Evolutionary conservation across 2,329 filamentous ascomycete species (phyloP), one percentile per base, ranked within the genome.

Genomic region (Madurella fahalii): DNA sequence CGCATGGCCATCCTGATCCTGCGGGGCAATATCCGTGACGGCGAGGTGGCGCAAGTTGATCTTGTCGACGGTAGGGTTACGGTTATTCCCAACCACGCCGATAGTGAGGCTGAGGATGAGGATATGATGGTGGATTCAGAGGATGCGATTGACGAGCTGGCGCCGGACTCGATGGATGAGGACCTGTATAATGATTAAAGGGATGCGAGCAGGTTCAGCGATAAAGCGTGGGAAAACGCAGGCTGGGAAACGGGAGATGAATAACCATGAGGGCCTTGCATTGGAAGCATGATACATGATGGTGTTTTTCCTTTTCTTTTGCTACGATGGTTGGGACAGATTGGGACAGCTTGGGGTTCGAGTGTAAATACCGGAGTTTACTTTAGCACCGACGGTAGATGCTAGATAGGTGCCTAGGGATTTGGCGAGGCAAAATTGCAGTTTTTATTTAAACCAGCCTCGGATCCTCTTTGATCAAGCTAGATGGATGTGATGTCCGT

Each of bases 1-100:
- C 85, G 86, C 47, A 77, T 99, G 60, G 94, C 94, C 1, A 89
- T 99, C 40, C 81, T 97, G 60, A 95, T 99, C 60, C 79, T 99
- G 20, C 83, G 91, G 60, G 90, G 90, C 60, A 85, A 82, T 52
- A 86, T 99, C 69, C 83, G 81, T 63, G 93, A 99, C 62, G 92
- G 92, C 42, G 94, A 99, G 75, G 74, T 72, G 2, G 94, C 94
- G 1, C 78, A 82, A 25, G 90, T 97, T 20, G 84, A 89, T 44
- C 78, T 97, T 57, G 81, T 87, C 31, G 84, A 90, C 59, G 89
- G 89, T 44, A 89, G 89, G 69, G 86, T 97, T 56, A 75, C 83
- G 2, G 90, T 99, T 1, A 67, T 94, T 20, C 78, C 91, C 7
- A 97, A 99, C 71, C 94, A 97, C 69, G 61, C 67, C 0, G 83